Conservation (phyloP, 2,329 filamentous ascomycete genomes). For the Huntiella bhutanensis region DNA sequence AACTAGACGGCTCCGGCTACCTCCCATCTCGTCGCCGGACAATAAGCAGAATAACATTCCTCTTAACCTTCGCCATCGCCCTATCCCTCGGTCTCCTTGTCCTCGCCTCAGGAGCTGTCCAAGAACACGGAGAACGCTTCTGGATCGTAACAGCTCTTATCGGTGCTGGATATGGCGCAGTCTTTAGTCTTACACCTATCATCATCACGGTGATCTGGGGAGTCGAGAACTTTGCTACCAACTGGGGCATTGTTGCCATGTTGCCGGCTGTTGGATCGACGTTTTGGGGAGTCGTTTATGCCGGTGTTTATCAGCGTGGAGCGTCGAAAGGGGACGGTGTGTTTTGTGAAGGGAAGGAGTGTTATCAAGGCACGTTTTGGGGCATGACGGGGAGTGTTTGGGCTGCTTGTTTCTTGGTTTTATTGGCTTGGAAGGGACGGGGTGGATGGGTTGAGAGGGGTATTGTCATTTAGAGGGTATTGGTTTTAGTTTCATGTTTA, state of each 20-base stretch:
- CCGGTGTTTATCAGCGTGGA: constrained; percentile 54
- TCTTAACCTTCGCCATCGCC: constrained; percentile 54
- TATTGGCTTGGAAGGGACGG: constrained; percentile 65
- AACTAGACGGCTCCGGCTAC: constrained; percentile 21
- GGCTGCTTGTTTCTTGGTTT: constrained; percentile 52
- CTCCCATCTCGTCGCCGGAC: constrained; percentile 24
- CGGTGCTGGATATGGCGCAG: constrained; percentile 79
- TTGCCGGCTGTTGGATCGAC: constrained; percentile 75
- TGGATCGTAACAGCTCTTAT: constrained; percentile 71
- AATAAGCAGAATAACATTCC: constrained; percentile 62
- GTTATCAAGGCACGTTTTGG: constrained; percentile 73
- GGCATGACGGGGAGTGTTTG: constrained; percentile 66
- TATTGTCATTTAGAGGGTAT: constrained; percentile 35
- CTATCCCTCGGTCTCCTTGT: constrained; percentile 60
- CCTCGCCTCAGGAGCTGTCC: constrained; percentile 56
- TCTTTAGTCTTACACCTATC: constrained; percentile 77
- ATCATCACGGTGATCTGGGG: constrained; percentile 97
- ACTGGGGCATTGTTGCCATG: constrained; percentile 91
- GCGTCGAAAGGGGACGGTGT: constrained; percentile 23
- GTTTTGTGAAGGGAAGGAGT: constrained; percentile 64
- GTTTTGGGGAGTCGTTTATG: constrained; percentile 83
- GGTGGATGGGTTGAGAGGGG: constrained; percentile 60
- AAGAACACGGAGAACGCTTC: constrained; percentile 60
- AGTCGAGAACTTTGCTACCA: constrained; percentile 94
- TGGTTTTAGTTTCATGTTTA: background rate